phyloP scores from a whole-genome alignment of 495 filamentous ascomycete species.

The Polyplosphaeria fusca region DNA sequence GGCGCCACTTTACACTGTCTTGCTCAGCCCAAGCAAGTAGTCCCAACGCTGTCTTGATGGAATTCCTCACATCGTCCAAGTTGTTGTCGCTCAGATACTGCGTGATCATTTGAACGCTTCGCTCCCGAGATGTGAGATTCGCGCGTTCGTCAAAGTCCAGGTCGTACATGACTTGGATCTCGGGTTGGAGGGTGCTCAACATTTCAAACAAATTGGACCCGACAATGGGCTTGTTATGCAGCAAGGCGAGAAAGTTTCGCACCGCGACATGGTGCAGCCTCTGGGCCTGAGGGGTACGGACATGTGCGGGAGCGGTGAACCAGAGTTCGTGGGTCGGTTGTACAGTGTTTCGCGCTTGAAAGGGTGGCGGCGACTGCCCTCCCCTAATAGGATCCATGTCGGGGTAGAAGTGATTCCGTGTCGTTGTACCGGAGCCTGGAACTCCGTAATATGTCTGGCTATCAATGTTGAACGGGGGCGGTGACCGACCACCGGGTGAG shows the following conservation, averaged over 20 bases:
- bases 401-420: constrained; percentile 4
- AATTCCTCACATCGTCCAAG: constrained; percentile 63
- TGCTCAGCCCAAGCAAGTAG: constrained; percentile 64
- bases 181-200: constrained; percentile 32
- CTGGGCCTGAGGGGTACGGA: constrained; percentile 17
- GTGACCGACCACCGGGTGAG: constrained; percentile 6
- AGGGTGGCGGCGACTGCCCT: constrained; percentile 3
- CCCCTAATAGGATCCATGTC: neutral
- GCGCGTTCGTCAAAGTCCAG: constrained; percentile 28
- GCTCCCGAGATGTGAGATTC: constrained; percentile 17
- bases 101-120: constrained; percentile 32
- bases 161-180: constrained; percentile 37
- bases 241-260: constrained; percentile 37
- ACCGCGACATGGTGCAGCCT: constrained; percentile 35
- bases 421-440: neutral
- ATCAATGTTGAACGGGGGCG: constrained; percentile 21
- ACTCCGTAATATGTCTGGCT: constrained; percentile 19
- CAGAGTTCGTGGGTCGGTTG: constrained; percentile 35
- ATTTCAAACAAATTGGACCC: constrained; percentile 35
- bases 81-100: constrained; percentile 25
- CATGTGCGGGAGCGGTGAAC: constrained; percentile 33
- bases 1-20: constrained; percentile 57
- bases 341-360: neutral
- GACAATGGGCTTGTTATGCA: constrained; percentile 36
- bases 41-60: constrained; percentile 57